A percentile compares a stretch with the other conserved stretches of the same genome.
Evolutionary conservation across 2,329 filamentous ascomycete species (phyloP).

Genomic region (Pyrenophora graminea): DNA sequence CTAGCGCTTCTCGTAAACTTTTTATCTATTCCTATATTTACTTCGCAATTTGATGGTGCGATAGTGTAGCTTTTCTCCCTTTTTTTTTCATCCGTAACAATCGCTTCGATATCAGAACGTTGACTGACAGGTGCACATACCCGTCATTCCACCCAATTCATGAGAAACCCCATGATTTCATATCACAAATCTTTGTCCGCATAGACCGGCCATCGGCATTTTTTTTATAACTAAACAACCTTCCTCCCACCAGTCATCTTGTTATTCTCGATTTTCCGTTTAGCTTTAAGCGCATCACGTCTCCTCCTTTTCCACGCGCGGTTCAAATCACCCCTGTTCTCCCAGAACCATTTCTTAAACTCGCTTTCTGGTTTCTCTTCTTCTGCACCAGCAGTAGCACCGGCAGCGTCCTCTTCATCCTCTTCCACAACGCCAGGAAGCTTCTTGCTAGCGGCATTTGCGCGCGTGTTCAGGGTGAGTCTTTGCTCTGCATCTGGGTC

Average conservation of each 20-base stretch:
- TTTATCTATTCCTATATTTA: too few species aligned
- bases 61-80: too few species aligned
- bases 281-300: conserved; percentile 63
- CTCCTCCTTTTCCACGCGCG: conserved; percentile 59
- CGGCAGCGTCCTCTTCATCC: conserved; percentile 25
- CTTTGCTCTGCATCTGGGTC: conserved; percentile 27
- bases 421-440: conserved; percentile 33
- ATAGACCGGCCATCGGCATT: too few species aligned
- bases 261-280: conserved; percentile 63
- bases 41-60: too few species aligned
- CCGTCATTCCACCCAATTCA: too few species aligned
- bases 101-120: too few species aligned
- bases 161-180: too few species aligned
- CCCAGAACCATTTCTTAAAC: conserved; percentile 66
- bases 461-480: conserved; percentile 38
- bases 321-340: conserved; percentile 55
- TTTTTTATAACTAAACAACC: not conserved
- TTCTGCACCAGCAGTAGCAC: conserved; percentile 10
- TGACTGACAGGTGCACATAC: too few species aligned
- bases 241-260: conserved; percentile 43
- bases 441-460: conserved; percentile 23
- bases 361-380: conserved; percentile 56
- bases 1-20: too few species aligned
- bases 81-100: too few species aligned
- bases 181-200: too few species aligned